Conservation (phyloP, 2,329 filamentous ascomycete genomes). For the Albifimbria verrucaria region DNA sequence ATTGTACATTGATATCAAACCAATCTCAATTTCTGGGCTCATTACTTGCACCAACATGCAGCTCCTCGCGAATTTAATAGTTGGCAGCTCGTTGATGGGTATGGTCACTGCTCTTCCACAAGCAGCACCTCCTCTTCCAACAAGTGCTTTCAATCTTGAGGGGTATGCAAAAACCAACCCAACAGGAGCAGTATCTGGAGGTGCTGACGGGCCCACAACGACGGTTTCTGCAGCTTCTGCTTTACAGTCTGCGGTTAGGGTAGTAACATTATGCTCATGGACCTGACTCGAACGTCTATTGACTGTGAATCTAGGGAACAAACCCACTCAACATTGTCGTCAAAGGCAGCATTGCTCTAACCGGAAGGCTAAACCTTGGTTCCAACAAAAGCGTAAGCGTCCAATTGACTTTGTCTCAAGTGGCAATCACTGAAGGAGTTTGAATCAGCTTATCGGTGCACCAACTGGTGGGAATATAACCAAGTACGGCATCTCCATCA, state of each 20-base stretch:
- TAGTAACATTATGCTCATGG: slow-evolving; percentile 45
- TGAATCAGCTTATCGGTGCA: slow-evolving; percentile 27
- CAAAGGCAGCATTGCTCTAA: slow-evolving; percentile 25
- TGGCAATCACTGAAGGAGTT: not conserved
- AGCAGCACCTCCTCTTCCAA: slow-evolving; percentile 2
- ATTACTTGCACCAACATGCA: not conserved
- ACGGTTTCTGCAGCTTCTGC: slow-evolving; percentile 17
- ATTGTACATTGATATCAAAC: not conserved
- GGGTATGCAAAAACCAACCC: slow-evolving; percentile 31
- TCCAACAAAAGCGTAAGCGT: slow-evolving; percentile 36
- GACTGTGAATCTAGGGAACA: slow-evolving; percentile 38
- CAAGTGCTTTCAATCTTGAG: slow-evolving; percentile 9
- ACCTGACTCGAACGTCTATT: slow-evolving; percentile 35
- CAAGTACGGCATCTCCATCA: slow-evolving; percentile 31
- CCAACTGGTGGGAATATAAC: slow-evolving; percentile 31
- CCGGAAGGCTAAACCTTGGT: slow-evolving; percentile 38
- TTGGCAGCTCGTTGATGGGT: not conserved
- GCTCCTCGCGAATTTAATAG: not conserved
- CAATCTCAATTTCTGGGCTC: not conserved
- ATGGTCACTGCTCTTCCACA: not conserved
- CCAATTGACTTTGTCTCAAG: not conserved
- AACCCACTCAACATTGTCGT: slow-evolving; percentile 40
- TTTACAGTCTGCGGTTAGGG: slow-evolving; percentile 36
- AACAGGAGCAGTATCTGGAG: slow-evolving; percentile 2
- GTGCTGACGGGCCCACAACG: not conserved